Evolutionary conservation across 257 asterid genomes (phyloP), one percentile per base, ranked within the genome.

Genomic region (Gardenia jasminoides): DNA sequence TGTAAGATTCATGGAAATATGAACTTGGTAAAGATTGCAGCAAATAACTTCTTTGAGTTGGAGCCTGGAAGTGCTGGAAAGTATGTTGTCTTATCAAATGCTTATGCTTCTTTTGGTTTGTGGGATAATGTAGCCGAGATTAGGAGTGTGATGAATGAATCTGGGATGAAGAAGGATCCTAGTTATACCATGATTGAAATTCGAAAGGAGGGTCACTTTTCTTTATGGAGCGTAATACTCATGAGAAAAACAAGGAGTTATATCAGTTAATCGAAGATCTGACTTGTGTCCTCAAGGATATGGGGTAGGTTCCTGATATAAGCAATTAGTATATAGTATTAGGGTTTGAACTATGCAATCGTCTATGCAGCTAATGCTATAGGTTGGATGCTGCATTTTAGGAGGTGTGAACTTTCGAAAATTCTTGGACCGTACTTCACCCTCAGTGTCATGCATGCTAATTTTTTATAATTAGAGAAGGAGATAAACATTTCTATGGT

Each of bases 161-260:
- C 41, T 36, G 41, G 41, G 41, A 36, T 36, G 41, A 36, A 4
- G 41, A 36, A 36, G 41, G 41, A 36, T 3, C 41, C 41, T 52
- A 93, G 99, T 71, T 89, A 88, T 85, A 93, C 98, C 87, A 95
- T 93, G 98, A 90, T 95, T 80, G 98, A 95, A 87, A 81, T 93
- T 46, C 96, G 91, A 77, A 89, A 72, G 83, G 94, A 87, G 85
- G 87, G 79, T 67, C 91, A 89, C 83, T 91, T 89, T 95, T 95
- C 86, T 89, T 78, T 86, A 93, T 91, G 98, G 99, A 89, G 33
- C 93, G 92, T 80, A 92, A 93, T 85, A 81, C 92, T 76, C 99
- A 95, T 80, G 80, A 83, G 75, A 89, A 91, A 75, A 92, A 89
- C 15, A 88, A 76, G 74, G 83, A 88, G 72, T 88, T 92, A 48